phyloP scores from a whole-genome alignment of 768 basidiomycete species.

The Chiua virens region DNA sequence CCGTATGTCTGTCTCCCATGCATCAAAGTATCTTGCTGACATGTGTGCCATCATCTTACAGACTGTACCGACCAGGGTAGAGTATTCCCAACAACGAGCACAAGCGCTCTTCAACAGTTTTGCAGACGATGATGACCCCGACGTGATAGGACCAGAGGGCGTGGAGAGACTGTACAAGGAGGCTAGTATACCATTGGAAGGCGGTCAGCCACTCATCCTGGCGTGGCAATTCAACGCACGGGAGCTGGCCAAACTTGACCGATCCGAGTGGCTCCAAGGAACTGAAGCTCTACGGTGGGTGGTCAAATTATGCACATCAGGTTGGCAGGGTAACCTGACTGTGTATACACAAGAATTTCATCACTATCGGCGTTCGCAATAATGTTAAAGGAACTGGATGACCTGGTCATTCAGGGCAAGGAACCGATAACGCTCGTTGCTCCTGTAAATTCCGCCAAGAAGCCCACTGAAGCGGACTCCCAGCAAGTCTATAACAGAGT shows the following conservation, averaged over 20 bases:
- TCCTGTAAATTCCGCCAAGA: conserved; percentile 31
- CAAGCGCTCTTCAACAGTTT: conserved; percentile 60
- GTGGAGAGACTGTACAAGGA: conserved; percentile 71
- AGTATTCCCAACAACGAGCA: conserved; percentile 54
- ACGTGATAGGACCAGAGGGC: conserved; percentile 68
- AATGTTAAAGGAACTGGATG: conserved; percentile 60
- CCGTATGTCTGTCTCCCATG: conserved; percentile 22
- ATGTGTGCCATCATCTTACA: background rate
- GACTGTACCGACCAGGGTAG: conserved; percentile 10
- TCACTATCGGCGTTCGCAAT: conserved; percentile 49
- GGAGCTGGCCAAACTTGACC: conserved; percentile 73
- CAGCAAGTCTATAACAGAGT: conserved; percentile 55
- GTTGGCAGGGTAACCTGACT: conserved; percentile 1
- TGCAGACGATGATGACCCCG: conserved; percentile 49
- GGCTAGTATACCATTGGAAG: conserved; percentile 70
- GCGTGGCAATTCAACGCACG: conserved; percentile 72
- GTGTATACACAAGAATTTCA: conserved; percentile 41
- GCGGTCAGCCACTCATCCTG: conserved; percentile 66
- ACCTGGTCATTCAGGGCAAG: conserved; percentile 52
- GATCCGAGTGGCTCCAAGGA: conserved; percentile 69
- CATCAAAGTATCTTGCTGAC: background rate
- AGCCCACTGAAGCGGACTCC: conserved; percentile 20
- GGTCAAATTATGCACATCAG: background rate
- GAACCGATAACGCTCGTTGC: conserved; percentile 35
- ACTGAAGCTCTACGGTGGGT: conserved; percentile 47